Conservation (phyloP, 352 stramenopile species). For the Thalassiosira exigua region DNA sequence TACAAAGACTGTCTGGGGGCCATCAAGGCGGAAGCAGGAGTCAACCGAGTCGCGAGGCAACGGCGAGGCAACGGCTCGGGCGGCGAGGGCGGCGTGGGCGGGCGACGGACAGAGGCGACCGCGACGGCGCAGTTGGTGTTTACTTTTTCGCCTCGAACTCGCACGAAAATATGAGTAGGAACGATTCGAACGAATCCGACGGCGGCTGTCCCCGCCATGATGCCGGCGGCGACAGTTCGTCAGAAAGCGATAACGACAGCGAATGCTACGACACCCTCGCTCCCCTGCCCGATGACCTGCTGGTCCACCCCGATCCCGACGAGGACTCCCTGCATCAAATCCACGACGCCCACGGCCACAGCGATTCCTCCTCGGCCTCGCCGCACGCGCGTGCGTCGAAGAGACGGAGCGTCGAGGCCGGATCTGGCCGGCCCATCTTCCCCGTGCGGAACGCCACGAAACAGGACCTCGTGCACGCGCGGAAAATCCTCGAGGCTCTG, state of each 20-base stretch:
- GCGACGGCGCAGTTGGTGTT: too few species aligned
- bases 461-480: constrained; percentile 10
- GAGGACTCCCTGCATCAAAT: background rate
- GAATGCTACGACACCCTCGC: constrained; percentile 2
- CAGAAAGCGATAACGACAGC: constrained; percentile 1
- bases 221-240: background rate
- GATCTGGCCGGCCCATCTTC: constrained; percentile 20
- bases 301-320: constrained; percentile 1
- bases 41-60: too few species aligned
- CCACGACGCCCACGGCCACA: background rate
- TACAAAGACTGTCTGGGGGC: too few species aligned
- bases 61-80: too few species aligned
- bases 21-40: too few species aligned
- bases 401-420: background rate
- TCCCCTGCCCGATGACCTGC: constrained; percentile 5
- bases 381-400: background rate
- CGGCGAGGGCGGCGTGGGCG: too few species aligned
- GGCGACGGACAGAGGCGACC: too few species aligned
- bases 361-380: background rate
- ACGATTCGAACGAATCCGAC: too few species aligned
- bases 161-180: too few species aligned
- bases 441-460: constrained; percentile 15
- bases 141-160: too few species aligned
- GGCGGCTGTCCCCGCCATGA: too few species aligned
- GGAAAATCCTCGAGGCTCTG: constrained; percentile 14